Evolutionary conservation across 2,329 filamentous ascomycete species (phyloP).

Genomic region (Colletotrichum graminicola): DNA sequence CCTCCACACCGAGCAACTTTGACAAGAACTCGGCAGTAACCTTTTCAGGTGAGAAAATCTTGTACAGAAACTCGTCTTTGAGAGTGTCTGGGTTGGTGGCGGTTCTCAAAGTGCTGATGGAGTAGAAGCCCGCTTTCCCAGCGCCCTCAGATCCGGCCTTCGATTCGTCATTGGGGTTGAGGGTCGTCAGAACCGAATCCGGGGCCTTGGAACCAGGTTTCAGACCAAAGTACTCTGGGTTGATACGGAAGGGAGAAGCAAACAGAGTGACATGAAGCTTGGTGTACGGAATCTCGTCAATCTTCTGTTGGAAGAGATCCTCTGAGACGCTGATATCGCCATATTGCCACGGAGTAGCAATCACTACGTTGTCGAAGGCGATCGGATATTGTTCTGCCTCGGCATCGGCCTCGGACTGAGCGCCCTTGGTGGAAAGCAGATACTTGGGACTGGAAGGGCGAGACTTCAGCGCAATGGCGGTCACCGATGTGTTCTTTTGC

Average conservation of each 20-base stretch:
- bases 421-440: constrained; percentile 54
- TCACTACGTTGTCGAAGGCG: constrained; percentile 82
- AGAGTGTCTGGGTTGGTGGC: constrained; percentile 71
- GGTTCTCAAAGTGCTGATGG: constrained; percentile 79
- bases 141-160: constrained; percentile 67
- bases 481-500: constrained; percentile 76
- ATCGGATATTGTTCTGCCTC: constrained; percentile 58
- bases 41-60: constrained; percentile 71
- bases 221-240: constrained; percentile 79
- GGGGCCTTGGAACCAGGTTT: constrained; percentile 70
- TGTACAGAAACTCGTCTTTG: constrained; percentile 70
- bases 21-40: constrained; percentile 67
- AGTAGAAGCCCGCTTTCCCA: constrained; percentile 85
- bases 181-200: constrained; percentile 84
- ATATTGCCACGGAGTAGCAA: constrained; percentile 88
- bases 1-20: constrained; percentile 61
- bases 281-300: constrained; percentile 88
- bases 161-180: constrained; percentile 70
- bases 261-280: constrained; percentile 91
- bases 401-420: constrained; percentile 41
- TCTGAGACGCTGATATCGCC: constrained; percentile 75
- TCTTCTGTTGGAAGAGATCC: constrained; percentile 74
- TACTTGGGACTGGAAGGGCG: constrained; percentile 59
- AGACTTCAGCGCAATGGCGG: constrained; percentile 65
- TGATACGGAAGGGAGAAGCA: constrained; percentile 80